Evolutionary conservation across 208 protist species (phyloP), one percentile per base, ranked within the genome.

Genomic region (Acanthamoeba castellanii): DNA sequence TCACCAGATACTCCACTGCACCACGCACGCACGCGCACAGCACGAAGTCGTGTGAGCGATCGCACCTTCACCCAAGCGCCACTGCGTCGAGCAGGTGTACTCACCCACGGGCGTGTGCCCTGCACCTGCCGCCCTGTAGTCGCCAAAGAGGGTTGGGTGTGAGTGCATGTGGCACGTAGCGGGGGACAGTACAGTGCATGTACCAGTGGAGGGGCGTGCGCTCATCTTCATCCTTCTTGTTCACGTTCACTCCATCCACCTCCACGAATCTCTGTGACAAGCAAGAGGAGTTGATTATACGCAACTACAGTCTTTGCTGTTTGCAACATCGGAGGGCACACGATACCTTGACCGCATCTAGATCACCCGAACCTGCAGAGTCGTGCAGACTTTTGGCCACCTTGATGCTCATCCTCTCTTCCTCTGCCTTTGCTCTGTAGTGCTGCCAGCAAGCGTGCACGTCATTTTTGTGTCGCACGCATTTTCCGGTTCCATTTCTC

Each of bases 1-100:
- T 20, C 50, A 92, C 34, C 85, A 92, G 57, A 72, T 70, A 92
- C 85, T 92, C 85, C 22, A 92, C 57, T 70, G 57, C 45, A 22
- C 45, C 2, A 61, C 9, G 78, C 20, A 59, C 25, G 27, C 20
- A 87, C 1, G 16, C 9, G 25, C 13, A 87, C 9, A 55, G 30
- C 9, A 34, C n/a, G 30, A 87, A 87, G 3, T 37, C 37, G 37
- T 37, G 37, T 37, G 37, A 37, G 37, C 37, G 37, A 37, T 37
- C 37, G 37, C 37, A 37, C 37, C 37, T 37, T 37, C 37, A 3
- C 37, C 37, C 37, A 37, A 37, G 37, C 37, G 37, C 37, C 37
- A 37, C 3, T 3, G 37, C 37, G 3, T 37, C 37, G 37, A 37
- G 37, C 37, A 3, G 37, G 37, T 37, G 37, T 3, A 37, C 78